Evolutionary conservation across 495 filamentous ascomycete species (phyloP), one percentile per base, ranked within the genome.

Genomic region (Talaromyces wortmannii): DNA sequence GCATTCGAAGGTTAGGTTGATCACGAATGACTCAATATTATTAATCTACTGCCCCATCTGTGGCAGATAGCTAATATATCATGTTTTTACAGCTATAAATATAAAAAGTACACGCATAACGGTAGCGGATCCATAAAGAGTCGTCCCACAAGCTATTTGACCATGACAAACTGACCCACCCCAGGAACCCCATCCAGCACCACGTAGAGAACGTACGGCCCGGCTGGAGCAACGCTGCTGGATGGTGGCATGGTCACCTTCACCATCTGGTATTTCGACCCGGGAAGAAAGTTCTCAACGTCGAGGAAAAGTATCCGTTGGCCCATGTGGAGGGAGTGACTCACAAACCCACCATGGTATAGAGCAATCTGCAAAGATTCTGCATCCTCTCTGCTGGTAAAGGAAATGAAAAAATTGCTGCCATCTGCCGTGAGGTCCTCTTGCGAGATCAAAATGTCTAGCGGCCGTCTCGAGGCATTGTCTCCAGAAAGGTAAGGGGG

Each of bases 141-240:
- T 23, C 23, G 23, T 23, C 23, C 15, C 7, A 3, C 15, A 7
- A 31, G 2, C 29, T 66, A 78, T 8, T 55, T 45, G 18, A 78
- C 72, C 45, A 57, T 57, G 29, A 83, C 78, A 57, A 80, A 81
- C 58, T 79, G 77, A 3, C 80, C 80, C 56, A 79, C 47, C 33
- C 66, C 72, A n/a, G 83, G 83, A 32, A 84, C 73, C n/a, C 82
- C 80, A 63, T 84, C 80, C 15, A 70, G 73, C 15, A 83, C 64
- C 36, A 83, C 78, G 61, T 80, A 85, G n/a, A 84, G 63, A 32
- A 84, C 74, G 62, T 84, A 84, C 47, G 82, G 82, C 29, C 83
- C 83, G 23, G 82, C 78, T 23, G 80, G 81, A 42, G 75, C 74
- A 18, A 83, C 66, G 48, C 78, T 82, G 44, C 61, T 67, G 55